phyloP scores from a whole-genome alignment of 495 filamentous ascomycete species.

The Aspergillus asperescens region DNA sequence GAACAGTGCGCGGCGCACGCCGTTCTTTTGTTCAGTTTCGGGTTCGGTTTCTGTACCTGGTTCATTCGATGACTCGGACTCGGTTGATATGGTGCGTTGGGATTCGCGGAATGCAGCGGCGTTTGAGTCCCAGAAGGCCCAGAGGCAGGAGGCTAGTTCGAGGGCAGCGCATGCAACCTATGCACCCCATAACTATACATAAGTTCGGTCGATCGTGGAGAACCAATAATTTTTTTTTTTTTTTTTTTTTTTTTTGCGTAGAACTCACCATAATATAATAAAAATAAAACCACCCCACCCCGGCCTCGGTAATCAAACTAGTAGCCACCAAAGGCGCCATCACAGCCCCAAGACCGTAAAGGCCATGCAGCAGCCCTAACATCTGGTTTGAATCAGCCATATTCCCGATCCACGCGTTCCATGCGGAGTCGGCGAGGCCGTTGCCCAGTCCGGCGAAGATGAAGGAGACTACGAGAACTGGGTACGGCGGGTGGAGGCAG shows the following conservation, averaged over 20 bases:
- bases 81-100: not conserved
- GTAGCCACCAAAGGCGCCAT: conserved; percentile 54
- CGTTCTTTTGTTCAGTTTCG: too few species aligned
- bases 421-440: conserved; percentile 56
- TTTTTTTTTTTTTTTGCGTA: not conserved
- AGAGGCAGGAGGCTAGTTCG: conserved; percentile 6
- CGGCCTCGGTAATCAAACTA: conserved; percentile 46
- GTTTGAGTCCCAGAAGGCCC: conserved; percentile 11
- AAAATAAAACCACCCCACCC: conserved; percentile 52
- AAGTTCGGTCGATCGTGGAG: not conserved
- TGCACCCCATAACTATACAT: not conserved
- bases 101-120: conserved; percentile 41
- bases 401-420: conserved; percentile 62
- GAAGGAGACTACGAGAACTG: conserved; percentile 53
- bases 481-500: conserved; percentile 54
- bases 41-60: too few species aligned
- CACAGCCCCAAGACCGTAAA: conserved; percentile 55
- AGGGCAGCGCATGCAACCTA: conserved; percentile 10
- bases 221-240: too few species aligned
- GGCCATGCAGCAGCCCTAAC: conserved; percentile 53
- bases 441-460: conserved; percentile 59
- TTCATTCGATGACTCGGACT: conserved; percentile 17
- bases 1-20: conserved; percentile 53
- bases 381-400: conserved; percentile 59
- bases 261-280: conserved; percentile 57